Percentiles rank a stretch among this genome's conserved stretches.
phyloP scores from a whole-genome alignment of 129 eudicot species.

The Flaveria sonorensis region DNA sequence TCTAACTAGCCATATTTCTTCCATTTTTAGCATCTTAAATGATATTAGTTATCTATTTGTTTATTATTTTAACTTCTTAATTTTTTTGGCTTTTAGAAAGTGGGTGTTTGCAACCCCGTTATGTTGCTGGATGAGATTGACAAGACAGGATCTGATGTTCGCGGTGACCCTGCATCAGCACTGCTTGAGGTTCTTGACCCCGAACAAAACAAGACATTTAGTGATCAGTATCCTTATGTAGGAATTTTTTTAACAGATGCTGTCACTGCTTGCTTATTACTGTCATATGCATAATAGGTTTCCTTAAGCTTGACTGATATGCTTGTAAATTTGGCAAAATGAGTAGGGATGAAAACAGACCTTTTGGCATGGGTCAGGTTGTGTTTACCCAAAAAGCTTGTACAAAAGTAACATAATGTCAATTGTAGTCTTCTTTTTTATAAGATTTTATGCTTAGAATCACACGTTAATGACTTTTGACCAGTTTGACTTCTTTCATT shows the following conservation, averaged over 20 bases:
- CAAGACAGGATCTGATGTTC: slow-evolving; percentile 91
- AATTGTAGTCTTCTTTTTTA: not conserved
- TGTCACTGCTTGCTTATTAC: not conserved
- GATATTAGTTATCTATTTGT: not conserved
- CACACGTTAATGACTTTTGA: too few species aligned
- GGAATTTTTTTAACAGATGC: not conserved
- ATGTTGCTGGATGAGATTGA: slow-evolving; percentile 97
- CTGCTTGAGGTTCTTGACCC: slow-evolving; percentile 98
- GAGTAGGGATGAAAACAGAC: not conserved
- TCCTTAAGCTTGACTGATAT: not conserved
- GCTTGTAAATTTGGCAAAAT: not conserved
- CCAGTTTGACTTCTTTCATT: not conserved
- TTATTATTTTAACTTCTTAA: slow-evolving; percentile 8
- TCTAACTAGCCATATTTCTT: not conserved
- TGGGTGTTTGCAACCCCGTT: slow-evolving; percentile 84
- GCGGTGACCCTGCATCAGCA: slow-evolving; percentile 97
- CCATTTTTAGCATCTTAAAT: not conserved
- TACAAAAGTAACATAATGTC: not conserved
- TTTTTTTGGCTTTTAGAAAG: slow-evolving; percentile 54
- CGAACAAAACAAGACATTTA: slow-evolving; percentile 85
- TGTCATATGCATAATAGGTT: not conserved
- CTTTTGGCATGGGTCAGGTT: not conserved
- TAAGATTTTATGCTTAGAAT: not conserved
- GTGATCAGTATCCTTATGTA: slow-evolving; percentile 79
- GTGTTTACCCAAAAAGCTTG: not conserved